These are phyloP conservation scores for Dictyostelium intermedium DNA, from an alignment of 78 protist genomes.

Conservation along the genomic window DNA sequence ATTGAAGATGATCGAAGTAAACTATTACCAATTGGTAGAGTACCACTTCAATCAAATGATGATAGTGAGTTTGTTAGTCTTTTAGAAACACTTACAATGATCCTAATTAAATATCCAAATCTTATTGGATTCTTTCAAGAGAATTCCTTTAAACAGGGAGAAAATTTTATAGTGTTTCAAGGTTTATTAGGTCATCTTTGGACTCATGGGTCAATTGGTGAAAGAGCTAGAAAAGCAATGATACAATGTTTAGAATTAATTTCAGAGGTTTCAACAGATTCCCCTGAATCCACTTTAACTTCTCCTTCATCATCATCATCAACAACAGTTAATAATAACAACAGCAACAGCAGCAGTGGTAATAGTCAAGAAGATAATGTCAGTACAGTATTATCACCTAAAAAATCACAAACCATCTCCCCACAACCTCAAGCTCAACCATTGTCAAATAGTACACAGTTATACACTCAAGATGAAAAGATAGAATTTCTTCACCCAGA, in stretches of 20 bases:
- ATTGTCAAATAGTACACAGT: neutral
- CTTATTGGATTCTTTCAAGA: constrained; percentile 73
- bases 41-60: constrained; percentile 54
- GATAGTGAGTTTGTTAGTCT: constrained; percentile 75
- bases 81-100: constrained; percentile 23
- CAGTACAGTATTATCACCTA: neutral
- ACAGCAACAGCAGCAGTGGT: neutral
- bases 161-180: constrained; percentile 56
- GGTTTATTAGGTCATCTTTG: constrained; percentile 53
- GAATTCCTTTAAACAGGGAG: constrained; percentile 29
- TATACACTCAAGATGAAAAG: constrained; percentile 7
- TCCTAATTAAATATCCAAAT: constrained; percentile 49
- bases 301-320: neutral
- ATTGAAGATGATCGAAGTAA: neutral
- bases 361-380: neutral
- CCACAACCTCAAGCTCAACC: constrained; percentile 17
- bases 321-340: neutral
- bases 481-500: constrained; percentile 33
- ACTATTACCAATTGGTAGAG: constrained; percentile 14
- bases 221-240: constrained; percentile 71
- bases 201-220: constrained; percentile 64
- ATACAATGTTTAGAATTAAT: constrained; percentile 64
- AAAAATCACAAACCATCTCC: neutral
- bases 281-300: neutral
- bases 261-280: constrained; percentile 5